Evolutionary conservation across 106 monocot genomes (phyloP).

Genomic region (Dendrobium officinale): DNA sequence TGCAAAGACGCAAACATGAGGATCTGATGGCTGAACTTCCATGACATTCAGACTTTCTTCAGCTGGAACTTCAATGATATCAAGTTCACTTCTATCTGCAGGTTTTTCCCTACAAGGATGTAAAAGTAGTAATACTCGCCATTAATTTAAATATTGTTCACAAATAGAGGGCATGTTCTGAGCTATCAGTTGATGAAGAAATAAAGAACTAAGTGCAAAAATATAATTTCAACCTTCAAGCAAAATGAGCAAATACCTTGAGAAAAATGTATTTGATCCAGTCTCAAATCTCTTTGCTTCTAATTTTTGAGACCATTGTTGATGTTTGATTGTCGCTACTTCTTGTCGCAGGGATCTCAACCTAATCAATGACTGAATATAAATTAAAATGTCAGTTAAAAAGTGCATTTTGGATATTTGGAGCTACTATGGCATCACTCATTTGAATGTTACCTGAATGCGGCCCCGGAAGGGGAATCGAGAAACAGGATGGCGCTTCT

Average conservation of each 20-base stretch:
- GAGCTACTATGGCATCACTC: too few relatives aligned
- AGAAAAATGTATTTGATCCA: neutral
- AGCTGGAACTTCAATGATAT: neutral
- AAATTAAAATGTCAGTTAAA: neutral
- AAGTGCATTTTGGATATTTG: neutral
- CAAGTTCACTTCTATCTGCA: slow-evolving; percentile 4
- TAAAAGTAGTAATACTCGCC: too few relatives aligned
- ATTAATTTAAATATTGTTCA: too few relatives aligned
- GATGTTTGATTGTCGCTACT: slow-evolving; percentile 7
- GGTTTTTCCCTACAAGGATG: slow-evolving; percentile 17
- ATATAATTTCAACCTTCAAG: neutral
- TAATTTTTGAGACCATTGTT: neutral
- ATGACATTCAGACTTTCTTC: neutral
- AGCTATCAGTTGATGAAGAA: neutral
- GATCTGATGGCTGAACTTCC: neutral
- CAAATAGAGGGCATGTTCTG: too few relatives aligned
- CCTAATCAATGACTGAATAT: slow-evolving; percentile 40
- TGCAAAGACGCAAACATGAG: neutral
- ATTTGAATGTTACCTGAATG: slow-evolving; percentile 45
- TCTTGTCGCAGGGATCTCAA: slow-evolving; percentile 14
- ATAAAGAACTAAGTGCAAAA: neutral
- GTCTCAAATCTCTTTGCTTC: neutral
- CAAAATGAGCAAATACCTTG: neutral
- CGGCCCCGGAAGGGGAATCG: slow-evolving; percentile 52
- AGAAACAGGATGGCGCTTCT: slow-evolving; percentile 33